These are phyloP conservation scores for Monascus purpureus DNA, from an alignment of 495 filamentous ascomycete species.

Conservation along the genomic window DNA sequence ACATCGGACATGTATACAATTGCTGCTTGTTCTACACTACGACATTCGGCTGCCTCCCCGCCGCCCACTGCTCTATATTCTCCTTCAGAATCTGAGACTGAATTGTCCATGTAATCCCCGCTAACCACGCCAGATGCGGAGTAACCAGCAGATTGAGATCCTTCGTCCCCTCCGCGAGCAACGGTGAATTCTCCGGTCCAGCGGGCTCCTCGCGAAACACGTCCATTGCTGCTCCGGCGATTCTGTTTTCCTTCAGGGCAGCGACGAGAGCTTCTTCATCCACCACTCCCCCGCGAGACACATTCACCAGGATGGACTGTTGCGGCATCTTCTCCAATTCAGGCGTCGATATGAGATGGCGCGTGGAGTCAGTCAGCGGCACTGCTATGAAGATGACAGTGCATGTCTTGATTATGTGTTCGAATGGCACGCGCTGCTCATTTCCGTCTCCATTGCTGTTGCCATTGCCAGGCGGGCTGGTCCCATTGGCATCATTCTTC, in stretches of 20 bases:
- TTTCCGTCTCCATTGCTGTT: background rate
- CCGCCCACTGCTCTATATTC: constrained; percentile 9
- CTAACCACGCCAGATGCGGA: constrained; percentile 21
- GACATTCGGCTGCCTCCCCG: constrained; percentile 7
- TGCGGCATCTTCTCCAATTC: constrained; percentile 38
- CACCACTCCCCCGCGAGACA: constrained; percentile 43
- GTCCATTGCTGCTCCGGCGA: constrained; percentile 42
- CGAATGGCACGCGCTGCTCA: constrained; percentile 29
- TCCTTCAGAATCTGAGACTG: constrained; percentile 7
- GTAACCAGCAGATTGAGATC: constrained; percentile 18
- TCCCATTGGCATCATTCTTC: constrained; percentile 15
- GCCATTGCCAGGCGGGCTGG: no score
- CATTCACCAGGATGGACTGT: constrained; percentile 40
- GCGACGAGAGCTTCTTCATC: constrained; percentile 37
- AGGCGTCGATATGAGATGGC: constrained; percentile 30
- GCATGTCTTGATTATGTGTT: constrained; percentile 24
- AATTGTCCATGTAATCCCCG: constrained; percentile 11
- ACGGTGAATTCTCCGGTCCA: constrained; percentile 10
- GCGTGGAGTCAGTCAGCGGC: constrained; percentile 29
- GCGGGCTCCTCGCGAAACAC: constrained; percentile 42
- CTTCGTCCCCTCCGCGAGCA: constrained; percentile 11
- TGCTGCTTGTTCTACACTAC: no score
- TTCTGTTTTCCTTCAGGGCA: constrained; percentile 30
- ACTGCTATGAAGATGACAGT: constrained; percentile 36
- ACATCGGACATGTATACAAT: no score